A percentile compares a stretch with the other conserved stretches of the same genome.
These are phyloP conservation scores for Fragilaria radians DNA, from an alignment of 108 stramenopile genomes.

Conservation along the genomic window DNA sequence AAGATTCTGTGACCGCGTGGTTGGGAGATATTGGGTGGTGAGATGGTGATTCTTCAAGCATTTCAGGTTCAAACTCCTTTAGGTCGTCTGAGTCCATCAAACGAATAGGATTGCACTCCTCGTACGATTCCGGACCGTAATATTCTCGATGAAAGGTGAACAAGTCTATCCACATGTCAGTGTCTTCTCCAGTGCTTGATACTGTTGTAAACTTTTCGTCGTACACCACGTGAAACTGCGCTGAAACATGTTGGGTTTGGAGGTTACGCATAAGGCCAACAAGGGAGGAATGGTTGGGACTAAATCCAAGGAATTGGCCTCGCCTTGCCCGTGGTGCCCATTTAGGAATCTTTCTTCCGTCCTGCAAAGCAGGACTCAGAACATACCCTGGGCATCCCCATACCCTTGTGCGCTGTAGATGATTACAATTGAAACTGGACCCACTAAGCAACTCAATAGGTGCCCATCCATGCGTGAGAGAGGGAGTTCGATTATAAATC, in stretches of 20 bases:
- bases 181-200: not conserved
- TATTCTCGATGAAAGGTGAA: not conserved
- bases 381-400: constrained; percentile 35
- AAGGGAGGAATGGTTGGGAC: constrained; percentile 19
- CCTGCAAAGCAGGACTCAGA: constrained; percentile 24
- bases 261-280: constrained; percentile 34
- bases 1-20: too few species aligned
- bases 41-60: too few species aligned
- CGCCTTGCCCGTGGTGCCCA: constrained; percentile 27
- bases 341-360: constrained; percentile 30
- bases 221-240: constrained; percentile 45
- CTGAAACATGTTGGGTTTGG: constrained; percentile 20
- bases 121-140: not conserved
- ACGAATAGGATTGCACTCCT: too few species aligned
- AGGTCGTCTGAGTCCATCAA: too few species aligned
- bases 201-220: constrained; percentile 39
- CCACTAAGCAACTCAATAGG: constrained; percentile 22
- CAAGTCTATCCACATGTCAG: not conserved
- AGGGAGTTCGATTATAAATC: constrained; percentile 30
- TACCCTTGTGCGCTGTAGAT: constrained; percentile 15
- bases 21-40: too few species aligned
- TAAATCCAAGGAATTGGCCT: constrained; percentile 35
- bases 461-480: constrained; percentile 9
- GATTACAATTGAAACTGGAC: not conserved
- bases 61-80: too few species aligned